Conservation (phyloP, 2,329 filamentous ascomycete species). For the Geosmithia putterillii region DNA sequence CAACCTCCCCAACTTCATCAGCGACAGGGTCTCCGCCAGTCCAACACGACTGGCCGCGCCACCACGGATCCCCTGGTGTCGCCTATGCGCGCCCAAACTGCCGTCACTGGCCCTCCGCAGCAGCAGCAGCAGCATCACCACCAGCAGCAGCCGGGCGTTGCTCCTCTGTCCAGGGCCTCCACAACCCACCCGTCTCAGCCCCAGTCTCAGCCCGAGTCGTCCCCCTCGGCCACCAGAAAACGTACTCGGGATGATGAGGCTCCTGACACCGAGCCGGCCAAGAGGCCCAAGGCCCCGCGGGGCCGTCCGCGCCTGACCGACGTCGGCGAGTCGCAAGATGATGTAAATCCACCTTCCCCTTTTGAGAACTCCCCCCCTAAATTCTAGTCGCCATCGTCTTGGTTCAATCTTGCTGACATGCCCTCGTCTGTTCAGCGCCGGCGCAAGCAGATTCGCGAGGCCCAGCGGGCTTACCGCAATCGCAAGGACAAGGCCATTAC, state of each 20-base stretch:
- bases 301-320: slow-evolving; percentile 3
- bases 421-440: slow-evolving; percentile 42
- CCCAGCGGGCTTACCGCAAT: slow-evolving; percentile 73
- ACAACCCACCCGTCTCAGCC: background rate
- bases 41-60: background rate
- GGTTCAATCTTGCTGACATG: background rate
- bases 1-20: background rate
- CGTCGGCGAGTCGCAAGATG: background rate
- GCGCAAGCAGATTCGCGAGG: slow-evolving; percentile 75
- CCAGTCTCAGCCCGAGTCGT: background rate
- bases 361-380: background rate
- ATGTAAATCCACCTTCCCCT: background rate
- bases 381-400: background rate
- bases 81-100: background rate
- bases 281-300: slow-evolving; percentile 1
- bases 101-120: background rate
- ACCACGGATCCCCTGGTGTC: background rate
- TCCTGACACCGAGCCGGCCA: background rate
- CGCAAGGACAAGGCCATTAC: slow-evolving; percentile 76
- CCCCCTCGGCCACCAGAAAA: background rate
- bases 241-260: background rate
- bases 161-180: background rate
- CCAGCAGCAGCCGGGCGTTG: background rate
- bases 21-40: background rate
- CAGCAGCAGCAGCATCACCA: background rate